These are phyloP conservation scores for Volvox reticuliferus DNA, from an alignment of 139 green algal genomes.

Conservation along the genomic window DNA sequence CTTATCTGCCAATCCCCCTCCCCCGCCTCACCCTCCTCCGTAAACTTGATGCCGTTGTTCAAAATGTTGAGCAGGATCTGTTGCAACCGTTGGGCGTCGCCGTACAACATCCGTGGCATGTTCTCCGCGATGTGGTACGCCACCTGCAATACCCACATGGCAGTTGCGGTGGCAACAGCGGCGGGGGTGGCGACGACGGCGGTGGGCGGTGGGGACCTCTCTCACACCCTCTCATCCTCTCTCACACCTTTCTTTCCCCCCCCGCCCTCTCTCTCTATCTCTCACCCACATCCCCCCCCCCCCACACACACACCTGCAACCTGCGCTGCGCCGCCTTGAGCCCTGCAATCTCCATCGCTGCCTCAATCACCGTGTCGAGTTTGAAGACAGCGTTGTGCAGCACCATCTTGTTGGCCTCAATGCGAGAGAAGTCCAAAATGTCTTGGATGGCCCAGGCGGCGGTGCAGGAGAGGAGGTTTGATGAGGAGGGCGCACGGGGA, in stretches of 20 bases:
- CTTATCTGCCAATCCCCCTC: neutral
- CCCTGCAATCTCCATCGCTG: constrained; percentile 89
- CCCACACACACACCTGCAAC: constrained; percentile 69
- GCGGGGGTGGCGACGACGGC: neutral
- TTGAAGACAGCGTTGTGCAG: constrained; percentile 71
- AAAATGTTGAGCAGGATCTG: constrained; percentile 92
- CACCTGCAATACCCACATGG: constrained; percentile 56
- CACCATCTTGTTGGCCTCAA: constrained; percentile 90
- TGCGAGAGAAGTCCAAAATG: constrained; percentile 93
- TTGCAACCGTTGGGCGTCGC: constrained; percentile 84
- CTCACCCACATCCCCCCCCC: neutral
- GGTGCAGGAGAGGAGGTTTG: neutral
- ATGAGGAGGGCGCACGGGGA: neutral
- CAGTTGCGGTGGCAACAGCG: too few species aligned
- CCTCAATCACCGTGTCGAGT: constrained; percentile 84
- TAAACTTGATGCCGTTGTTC: constrained; percentile 95
- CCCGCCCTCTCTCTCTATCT: too few species aligned
- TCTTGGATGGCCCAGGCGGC: constrained; percentile 54
- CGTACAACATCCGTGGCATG: constrained; percentile 60
- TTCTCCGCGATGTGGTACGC: constrained; percentile 74
- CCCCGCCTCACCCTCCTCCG: constrained; percentile 64
- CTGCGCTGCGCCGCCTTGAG: constrained; percentile 78
- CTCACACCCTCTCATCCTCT: too few species aligned
- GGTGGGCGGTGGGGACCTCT: neutral
- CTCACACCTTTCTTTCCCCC: too few species aligned